Base-by-base conservation (phyloP, 140 eudicot genomes). In the Oenanthe javanica region DNA sequence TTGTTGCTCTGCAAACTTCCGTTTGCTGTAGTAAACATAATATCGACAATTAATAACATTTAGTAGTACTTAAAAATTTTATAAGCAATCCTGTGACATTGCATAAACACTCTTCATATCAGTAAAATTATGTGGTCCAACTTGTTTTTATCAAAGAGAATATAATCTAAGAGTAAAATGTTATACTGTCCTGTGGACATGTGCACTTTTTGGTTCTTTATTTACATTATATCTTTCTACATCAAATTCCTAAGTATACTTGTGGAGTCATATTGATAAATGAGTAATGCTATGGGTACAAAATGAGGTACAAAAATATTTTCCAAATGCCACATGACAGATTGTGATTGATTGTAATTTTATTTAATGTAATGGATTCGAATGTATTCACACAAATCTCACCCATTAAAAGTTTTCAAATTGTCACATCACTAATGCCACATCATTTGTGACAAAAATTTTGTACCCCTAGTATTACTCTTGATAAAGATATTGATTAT, bases 1-100 rank as follows among this genome's bases (percentile, higher is more conserved):
- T 66, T 91, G 92, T n/a, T 88, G 89, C 79, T 80, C 89, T 14
- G 81, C 79, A 77, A 88, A 93, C 84, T 86, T 91, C 79, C 92
- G 75, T 82, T 87, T 89, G 84, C 98, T 93, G 88, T 84, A n/a
- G 31, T 61, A 83, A 1, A 52, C 3, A 79, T 54, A 77, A 36
- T 49, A 25, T 27, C 59, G 12, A 77, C 82, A 79, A 63, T 49
- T 45, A 55, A 42, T 23, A 45, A 63, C 47, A 79, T 52, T 18
- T 38, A 4, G 66, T 23, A n/a, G 40, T 40, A 38, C 15, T 38
- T n/a, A 70, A 16, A 6, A 36, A 3, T 12, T 67, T 31, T 18
- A 42, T 21, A 27, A 6, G 43, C 31, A 45, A 72, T 45, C 21
- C 9, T 38, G 5, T 40, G 46, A 40, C 76, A 71, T 42, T 13